A percentile compares a stretch with the other conserved stretches of the same genome.
Conservation (phyloP, 306 rosid species). For the Casuarina equisetifolia region DNA sequence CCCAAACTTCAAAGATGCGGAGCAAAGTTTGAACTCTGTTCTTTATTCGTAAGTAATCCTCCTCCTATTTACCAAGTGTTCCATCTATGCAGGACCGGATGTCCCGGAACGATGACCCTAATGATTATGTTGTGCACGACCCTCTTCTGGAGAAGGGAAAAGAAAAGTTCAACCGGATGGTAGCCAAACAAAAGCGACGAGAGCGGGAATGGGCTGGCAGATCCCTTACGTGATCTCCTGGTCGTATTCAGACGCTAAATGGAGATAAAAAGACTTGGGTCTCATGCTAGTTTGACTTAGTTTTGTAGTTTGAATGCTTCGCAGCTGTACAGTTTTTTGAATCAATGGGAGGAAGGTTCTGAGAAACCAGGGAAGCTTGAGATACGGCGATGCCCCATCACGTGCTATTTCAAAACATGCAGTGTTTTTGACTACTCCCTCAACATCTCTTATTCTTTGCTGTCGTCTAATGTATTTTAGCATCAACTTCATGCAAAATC, state of each 20-base stretch:
- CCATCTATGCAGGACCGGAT: constrained; percentile 67
- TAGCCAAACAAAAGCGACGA: constrained; percentile 78
- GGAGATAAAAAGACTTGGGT: background rate
- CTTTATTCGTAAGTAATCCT: background rate
- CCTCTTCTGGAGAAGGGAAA: constrained; percentile 96
- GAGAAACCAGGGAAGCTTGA: constrained; percentile 11
- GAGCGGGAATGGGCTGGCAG: constrained; percentile 60
- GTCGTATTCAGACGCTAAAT: background rate
- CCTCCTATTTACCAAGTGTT: background rate
- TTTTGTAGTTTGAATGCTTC: background rate
- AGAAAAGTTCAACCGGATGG: constrained; percentile 88
- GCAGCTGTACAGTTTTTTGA: background rate
- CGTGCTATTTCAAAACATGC: no score
- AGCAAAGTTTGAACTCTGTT: constrained; percentile 12
- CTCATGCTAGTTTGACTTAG: constrained; percentile 4
- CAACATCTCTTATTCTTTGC: no score
- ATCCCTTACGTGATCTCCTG: constrained; percentile 47
- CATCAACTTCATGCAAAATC: no score
- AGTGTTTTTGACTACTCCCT: no score
- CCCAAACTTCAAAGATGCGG: background rate
- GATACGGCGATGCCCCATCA: background rate
- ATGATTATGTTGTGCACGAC: constrained; percentile 86
- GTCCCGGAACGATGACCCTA: constrained; percentile 79
- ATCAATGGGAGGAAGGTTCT: background rate
- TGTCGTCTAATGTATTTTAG: no score